Conservation (phyloP, 768 basidiomycete species). For the Serpula lacrymans region DNA sequence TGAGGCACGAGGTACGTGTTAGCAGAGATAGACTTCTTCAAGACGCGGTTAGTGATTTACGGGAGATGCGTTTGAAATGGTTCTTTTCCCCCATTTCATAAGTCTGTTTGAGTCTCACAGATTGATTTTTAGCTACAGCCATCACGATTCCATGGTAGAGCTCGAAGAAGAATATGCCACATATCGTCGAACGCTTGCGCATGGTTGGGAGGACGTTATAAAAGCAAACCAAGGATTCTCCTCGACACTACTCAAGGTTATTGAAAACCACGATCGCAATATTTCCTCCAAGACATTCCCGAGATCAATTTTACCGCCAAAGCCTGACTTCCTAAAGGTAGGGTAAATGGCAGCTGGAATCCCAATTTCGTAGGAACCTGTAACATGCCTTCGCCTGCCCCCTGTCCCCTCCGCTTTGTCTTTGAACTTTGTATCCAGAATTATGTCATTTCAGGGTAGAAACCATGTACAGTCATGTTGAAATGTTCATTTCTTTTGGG, state of each 20-base stretch:
- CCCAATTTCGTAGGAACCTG: too few species aligned
- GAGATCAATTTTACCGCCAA: constrained; percentile 36
- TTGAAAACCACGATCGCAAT: constrained; percentile 48
- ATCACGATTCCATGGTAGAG: constrained; percentile 53
- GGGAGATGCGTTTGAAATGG: constrained; percentile 44
- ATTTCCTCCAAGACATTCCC: constrained; percentile 51
- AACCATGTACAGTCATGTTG: too few species aligned
- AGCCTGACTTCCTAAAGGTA: constrained; percentile 4
- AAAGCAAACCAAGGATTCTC: constrained; percentile 36
- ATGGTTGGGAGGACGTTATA: constrained; percentile 40
- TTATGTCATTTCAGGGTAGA: too few species aligned
- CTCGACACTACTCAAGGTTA: constrained; percentile 31
- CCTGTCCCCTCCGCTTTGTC: too few species aligned
- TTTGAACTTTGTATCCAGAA: too few species aligned
- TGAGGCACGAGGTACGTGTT: constrained; percentile 42
- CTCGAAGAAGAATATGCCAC: constrained; percentile 53
- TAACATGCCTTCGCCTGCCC: too few species aligned
- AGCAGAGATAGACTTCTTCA: constrained; percentile 46
- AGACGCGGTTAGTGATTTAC: constrained; percentile 41
- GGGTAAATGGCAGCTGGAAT: too few species aligned
- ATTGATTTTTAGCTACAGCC: constrained; percentile 34
- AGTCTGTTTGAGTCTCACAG: constrained; percentile 4
- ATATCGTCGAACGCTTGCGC: constrained; percentile 37
- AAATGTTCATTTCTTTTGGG: too few species aligned
- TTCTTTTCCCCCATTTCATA: constrained; percentile 15